Conservation (phyloP, 108 stramenopile genomes). For the Parietichytrium sp. region DNA sequence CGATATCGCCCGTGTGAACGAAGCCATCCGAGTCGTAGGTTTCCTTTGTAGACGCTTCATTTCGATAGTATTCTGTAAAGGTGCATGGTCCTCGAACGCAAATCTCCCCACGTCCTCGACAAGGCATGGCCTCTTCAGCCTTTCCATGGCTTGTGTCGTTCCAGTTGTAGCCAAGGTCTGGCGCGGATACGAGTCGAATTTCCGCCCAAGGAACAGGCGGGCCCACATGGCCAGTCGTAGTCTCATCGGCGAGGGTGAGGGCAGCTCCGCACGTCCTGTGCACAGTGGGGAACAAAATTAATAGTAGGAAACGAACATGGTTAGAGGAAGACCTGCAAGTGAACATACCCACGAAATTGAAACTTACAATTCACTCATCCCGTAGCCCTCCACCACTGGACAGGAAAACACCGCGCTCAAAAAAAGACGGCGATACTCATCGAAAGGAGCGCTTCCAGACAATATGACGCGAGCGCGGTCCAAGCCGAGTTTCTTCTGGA, state of each 20-base stretch:
- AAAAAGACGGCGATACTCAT: constrained; percentile 79
- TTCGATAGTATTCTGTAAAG: constrained; percentile 95
- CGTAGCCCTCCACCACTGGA: constrained; percentile 93
- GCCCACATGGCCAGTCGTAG: constrained; percentile 88
- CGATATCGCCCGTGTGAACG: constrained; percentile 95
- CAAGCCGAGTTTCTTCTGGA: constrained; percentile 78
- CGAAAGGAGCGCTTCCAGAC: constrained; percentile 86
- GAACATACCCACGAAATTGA: too few species aligned
- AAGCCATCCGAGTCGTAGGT: constrained; percentile 90
- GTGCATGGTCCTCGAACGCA: constrained; percentile 90
- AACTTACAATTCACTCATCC: constrained; percentile 95
- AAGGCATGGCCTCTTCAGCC: constrained; percentile 50
- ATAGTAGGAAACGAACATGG: too few species aligned
- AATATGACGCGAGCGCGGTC: constrained; percentile 61
- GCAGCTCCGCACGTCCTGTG: constrained; percentile 77
- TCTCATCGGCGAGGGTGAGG: constrained; percentile 68
- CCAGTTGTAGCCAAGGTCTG: constrained; percentile 88
- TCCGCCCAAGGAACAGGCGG: constrained; percentile 75
- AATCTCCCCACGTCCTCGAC: constrained; percentile 86
- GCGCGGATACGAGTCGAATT: constrained; percentile 80
- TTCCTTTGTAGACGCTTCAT: constrained; percentile 83
- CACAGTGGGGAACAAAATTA: too few species aligned
- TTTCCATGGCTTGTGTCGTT: constrained; percentile 60
- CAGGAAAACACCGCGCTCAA: constrained; percentile 80
- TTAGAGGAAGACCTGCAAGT: too few species aligned